A percentile compares a stretch with the other conserved stretches of the same genome.
Evolutionary conservation across 2,329 filamentous ascomycete genomes (phyloP).

Genomic region (Hypoxylon sp.): DNA sequence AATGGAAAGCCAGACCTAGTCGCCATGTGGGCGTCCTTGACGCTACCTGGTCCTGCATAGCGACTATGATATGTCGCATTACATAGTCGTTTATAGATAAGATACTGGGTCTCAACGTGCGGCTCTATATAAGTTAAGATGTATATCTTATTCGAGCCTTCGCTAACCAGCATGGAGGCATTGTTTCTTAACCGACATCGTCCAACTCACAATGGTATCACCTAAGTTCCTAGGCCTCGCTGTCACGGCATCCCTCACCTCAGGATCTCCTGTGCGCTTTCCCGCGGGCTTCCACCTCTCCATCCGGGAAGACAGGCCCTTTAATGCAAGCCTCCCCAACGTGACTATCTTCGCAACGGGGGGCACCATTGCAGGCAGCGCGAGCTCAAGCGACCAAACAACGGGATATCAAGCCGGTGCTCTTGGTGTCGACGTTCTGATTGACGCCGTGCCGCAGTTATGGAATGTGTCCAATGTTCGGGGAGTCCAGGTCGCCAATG

Average conservation of each 20-base stretch:
- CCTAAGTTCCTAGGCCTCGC: conserved; percentile 18
- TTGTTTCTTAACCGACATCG: conserved; percentile 1
- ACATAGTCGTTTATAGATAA: conserved; percentile 21
- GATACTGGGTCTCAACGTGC: not conserved
- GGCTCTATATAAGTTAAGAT: conserved; percentile 19
- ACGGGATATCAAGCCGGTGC: conserved; percentile 59
- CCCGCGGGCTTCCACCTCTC: conserved; percentile 19
- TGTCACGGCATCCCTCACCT: conserved; percentile 3
- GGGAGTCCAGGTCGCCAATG: conserved; percentile 65
- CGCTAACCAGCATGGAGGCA: not conserved
- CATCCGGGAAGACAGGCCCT: conserved; percentile 30
- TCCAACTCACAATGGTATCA: conserved; percentile 20
- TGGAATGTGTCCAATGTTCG: conserved; percentile 67
- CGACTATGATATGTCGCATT: conserved; percentile 17
- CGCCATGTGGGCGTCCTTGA: conserved; percentile 6
- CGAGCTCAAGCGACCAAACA: conserved; percentile 61
- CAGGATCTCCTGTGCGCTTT: conserved; percentile 23
- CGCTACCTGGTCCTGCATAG: not conserved
- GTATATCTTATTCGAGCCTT: not conserved
- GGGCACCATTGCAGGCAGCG: conserved; percentile 70
- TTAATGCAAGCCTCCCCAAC: conserved; percentile 64
- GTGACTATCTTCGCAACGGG: conserved; percentile 70
- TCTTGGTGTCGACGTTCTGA: conserved; percentile 64
- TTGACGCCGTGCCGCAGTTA: conserved; percentile 68
- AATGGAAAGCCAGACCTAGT: conserved; percentile 10